Evolutionary conservation across 2,329 filamentous ascomycete species (phyloP).

Genomic region (Talaromyces rugulosus): DNA sequence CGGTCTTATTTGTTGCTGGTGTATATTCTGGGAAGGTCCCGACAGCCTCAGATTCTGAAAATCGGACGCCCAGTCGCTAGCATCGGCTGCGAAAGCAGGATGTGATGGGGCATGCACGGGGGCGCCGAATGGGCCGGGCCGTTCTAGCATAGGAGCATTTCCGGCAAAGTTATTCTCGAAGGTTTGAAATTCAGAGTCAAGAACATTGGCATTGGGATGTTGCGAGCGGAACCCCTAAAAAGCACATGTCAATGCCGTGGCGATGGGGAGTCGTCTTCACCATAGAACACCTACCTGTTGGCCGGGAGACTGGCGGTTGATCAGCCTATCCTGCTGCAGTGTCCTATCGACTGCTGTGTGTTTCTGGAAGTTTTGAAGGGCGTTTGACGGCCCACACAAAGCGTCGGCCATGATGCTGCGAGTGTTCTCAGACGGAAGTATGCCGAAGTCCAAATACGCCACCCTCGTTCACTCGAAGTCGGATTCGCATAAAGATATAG

Average conservation of each 20-base stretch:
- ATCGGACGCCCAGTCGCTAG: slow-evolving; percentile 42
- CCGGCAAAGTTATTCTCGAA: slow-evolving; percentile 51
- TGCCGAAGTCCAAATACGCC: background rate
- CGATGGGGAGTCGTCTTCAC: too few relatives aligned
- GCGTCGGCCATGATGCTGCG: slow-evolving; percentile 57
- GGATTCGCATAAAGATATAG: background rate
- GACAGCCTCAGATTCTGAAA: slow-evolving; percentile 44
- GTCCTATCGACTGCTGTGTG: slow-evolving; percentile 65
- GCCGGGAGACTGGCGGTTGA: slow-evolving; percentile 49
- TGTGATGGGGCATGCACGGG: slow-evolving; percentile 19
- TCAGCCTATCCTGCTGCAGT: slow-evolving; percentile 67
- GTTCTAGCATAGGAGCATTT: slow-evolving; percentile 36
- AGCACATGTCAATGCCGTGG: background rate
- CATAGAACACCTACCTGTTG: slow-evolving; percentile 42
- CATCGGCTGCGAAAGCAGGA: slow-evolving; percentile 17
- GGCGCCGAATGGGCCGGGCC: slow-evolving; percentile 25
- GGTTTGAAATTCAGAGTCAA: slow-evolving; percentile 66
- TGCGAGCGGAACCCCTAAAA: slow-evolving; percentile 60
- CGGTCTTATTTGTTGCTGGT: slow-evolving; percentile 45
- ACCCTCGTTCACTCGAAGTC: background rate
- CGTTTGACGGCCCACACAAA: slow-evolving; percentile 71
- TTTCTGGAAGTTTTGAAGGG: slow-evolving; percentile 68
- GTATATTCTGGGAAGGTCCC: slow-evolving; percentile 38
- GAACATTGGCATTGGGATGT: slow-evolving; percentile 48
- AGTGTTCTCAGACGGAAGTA: background rate